phyloP scores from a whole-genome alignment of 106 monocot species.

The Phalaenopsis equestris region DNA sequence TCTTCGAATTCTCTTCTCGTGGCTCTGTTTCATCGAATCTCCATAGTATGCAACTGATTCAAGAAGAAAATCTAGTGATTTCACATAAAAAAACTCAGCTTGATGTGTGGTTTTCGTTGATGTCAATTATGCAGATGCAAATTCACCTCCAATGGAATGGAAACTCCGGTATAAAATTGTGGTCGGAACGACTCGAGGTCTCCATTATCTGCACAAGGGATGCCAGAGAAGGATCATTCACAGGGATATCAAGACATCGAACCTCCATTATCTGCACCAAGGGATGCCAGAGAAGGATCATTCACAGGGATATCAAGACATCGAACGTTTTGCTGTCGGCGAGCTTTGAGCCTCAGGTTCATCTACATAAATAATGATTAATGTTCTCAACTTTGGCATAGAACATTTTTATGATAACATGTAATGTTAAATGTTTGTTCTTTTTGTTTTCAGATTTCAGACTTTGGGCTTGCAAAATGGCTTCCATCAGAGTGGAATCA shows the following conservation, averaged over 20 bases:
- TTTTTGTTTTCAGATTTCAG: conserved; percentile 37
- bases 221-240: conserved; percentile 68
- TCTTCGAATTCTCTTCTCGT: conserved; percentile 58
- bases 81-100: not conserved
- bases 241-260: conserved; percentile 60
- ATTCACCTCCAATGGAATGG: conserved; percentile 42
- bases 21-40: conserved; percentile 62
- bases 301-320: conserved; percentile 61
- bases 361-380: not conserved
- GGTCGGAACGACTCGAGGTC: conserved; percentile 41
- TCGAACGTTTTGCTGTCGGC: conserved; percentile 51
- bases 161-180: conserved; percentile 30
- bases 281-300: conserved; percentile 63
- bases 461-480: conserved; percentile 66
- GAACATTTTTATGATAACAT: not conserved
- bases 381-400: not conserved
- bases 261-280: too few species aligned
- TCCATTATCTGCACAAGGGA: conserved; percentile 59
- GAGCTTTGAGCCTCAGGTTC: conserved; percentile 50
- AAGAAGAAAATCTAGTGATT: not conserved
- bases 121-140: conserved; percentile 22
- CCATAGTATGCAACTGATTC: conserved; percentile 30
- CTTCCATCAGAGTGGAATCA: conserved; percentile 55
- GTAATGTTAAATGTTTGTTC: not conserved
- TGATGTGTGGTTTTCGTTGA: not conserved